phyloP scores from a whole-genome alignment of 768 basidiomycete genomes.

The Tubosaeta sp. region DNA sequence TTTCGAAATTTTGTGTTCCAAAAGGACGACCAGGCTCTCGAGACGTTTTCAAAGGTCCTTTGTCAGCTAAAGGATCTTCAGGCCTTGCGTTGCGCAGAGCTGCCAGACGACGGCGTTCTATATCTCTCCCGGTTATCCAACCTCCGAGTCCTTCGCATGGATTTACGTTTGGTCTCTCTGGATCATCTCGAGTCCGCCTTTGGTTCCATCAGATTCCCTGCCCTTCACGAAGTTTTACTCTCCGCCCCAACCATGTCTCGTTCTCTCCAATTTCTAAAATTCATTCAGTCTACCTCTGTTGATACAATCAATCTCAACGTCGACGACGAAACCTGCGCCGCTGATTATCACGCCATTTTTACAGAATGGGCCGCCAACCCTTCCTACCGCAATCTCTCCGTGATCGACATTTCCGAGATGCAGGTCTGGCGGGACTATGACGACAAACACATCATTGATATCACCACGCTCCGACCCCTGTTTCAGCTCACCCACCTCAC shows the following conservation, averaged over 20 bases:
- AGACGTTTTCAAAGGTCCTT: constrained; percentile 21
- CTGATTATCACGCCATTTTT: constrained; percentile 22
- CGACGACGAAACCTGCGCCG: constrained; percentile 28
- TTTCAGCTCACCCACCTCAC: constrained; percentile 20
- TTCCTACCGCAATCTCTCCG: constrained; percentile 21
- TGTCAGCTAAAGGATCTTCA: constrained; percentile 21
- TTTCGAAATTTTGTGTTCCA: constrained; percentile 28
- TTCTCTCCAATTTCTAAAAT: constrained; percentile 22
- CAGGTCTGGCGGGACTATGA: constrained; percentile 28
- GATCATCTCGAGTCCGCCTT: constrained; percentile 16
- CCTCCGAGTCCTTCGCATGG: constrained; percentile 23
- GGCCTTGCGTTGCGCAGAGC: constrained; percentile 24
- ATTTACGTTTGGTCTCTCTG: constrained; percentile 22
- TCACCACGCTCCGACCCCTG: constrained; percentile 22
- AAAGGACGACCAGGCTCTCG: constrained; percentile 22
- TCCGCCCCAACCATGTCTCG: constrained; percentile 22
- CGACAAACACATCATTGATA: constrained; percentile 28
- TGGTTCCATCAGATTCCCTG: constrained; percentile 14
- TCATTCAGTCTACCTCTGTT: constrained; percentile 24
- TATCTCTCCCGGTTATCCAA: constrained; percentile 21
- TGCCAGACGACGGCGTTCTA: constrained; percentile 21
- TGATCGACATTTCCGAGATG: constrained; percentile 29
- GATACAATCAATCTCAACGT: constrained; percentile 32
- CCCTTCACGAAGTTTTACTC: constrained; percentile 20
- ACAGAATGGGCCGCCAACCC: constrained; percentile 21